phyloP scores from a whole-genome alignment of 1,284 basidiomycete species.

The Marasmius fiardii region DNA sequence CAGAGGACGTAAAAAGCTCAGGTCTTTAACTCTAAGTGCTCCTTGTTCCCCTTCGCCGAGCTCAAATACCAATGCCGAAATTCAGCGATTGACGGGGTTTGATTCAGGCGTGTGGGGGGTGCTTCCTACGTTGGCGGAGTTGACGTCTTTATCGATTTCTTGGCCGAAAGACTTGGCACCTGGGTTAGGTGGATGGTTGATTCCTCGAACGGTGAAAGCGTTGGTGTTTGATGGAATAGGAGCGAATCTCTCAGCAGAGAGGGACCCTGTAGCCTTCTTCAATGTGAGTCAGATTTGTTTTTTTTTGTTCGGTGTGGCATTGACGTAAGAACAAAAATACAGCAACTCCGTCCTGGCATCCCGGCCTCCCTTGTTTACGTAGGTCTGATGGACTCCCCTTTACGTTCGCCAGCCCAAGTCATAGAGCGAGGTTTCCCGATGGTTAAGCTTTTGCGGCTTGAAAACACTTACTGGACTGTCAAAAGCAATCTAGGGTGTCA shows the following conservation, averaged over 20 bases:
- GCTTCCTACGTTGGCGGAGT: slow-evolving; percentile 49
- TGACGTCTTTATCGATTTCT: slow-evolving; percentile 54
- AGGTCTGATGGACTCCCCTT: slow-evolving; percentile 44
- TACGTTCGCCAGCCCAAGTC: slow-evolving; percentile 40
- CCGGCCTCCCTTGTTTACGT: slow-evolving; percentile 54
- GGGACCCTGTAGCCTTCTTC: slow-evolving; percentile 36
- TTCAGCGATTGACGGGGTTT: slow-evolving; percentile 53
- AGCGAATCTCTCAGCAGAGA: slow-evolving; percentile 19
- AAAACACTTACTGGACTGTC: slow-evolving; percentile 55
- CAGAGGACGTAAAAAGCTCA: slow-evolving; percentile 49
- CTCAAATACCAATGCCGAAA: slow-evolving; percentile 30
- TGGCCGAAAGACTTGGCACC: slow-evolving; percentile 63
- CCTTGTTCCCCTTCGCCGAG: slow-evolving; percentile 18
- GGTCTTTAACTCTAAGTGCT: slow-evolving; percentile 50
- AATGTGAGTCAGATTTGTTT: slow-evolving; percentile 22
- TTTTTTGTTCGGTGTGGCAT: not conserved
- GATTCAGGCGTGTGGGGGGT: slow-evolving; percentile 69
- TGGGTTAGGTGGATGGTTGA: slow-evolving; percentile 62
- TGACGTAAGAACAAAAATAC: no score
- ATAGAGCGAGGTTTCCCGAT: slow-evolving; percentile 59
- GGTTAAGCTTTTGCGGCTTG: slow-evolving; percentile 52
- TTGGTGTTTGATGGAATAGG: slow-evolving; percentile 46
- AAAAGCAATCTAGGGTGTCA: slow-evolving; percentile 13
- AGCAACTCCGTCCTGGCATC: slow-evolving; percentile 61
- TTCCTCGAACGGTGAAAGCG: slow-evolving; percentile 54